Conservation (phyloP, 306 rosid genomes). For the Luffa aegyptiaca region DNA sequence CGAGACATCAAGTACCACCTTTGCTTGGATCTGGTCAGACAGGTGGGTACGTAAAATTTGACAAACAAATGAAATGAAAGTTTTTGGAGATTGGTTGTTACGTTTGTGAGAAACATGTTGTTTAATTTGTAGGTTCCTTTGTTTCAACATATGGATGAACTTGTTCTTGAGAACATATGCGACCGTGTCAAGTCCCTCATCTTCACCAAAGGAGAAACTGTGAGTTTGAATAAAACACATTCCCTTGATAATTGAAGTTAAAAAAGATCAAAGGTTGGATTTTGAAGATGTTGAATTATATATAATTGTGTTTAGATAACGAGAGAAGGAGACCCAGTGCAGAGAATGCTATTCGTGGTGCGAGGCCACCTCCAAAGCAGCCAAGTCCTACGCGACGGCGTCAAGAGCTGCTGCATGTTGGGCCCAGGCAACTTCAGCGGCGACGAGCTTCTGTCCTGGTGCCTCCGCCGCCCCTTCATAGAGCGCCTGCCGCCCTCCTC, state of each 20-base stretch:
- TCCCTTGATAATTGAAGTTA: too few species aligned
- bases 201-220: constrained; percentile 88
- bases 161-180: constrained; percentile 82
- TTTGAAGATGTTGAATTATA: not conserved
- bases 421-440: constrained; percentile 96
- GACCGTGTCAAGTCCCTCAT: constrained; percentile 92
- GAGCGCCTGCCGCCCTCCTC: constrained; percentile 77
- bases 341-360: constrained; percentile 83
- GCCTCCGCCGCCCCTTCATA: constrained; percentile 65
- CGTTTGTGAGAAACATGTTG: not conserved
- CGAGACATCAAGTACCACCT: constrained; percentile 92
- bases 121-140: constrained; percentile 47
- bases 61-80: not conserved
- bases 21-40: constrained; percentile 78
- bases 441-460: constrained; percentile 90
- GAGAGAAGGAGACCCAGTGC: constrained; percentile 86
- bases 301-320: constrained; percentile 33
- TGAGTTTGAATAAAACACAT: constrained; percentile 19
- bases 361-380: constrained; percentile 92
- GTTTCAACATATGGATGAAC: constrained; percentile 89
- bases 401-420: constrained; percentile 83
- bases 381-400: constrained; percentile 77
- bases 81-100: too few species aligned
- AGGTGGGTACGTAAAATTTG: constrained; percentile 22
- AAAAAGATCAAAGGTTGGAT: not conserved